Base-by-base conservation (phyloP, 148 eudicot species). In the Rhododendron ferrugineum region DNA sequence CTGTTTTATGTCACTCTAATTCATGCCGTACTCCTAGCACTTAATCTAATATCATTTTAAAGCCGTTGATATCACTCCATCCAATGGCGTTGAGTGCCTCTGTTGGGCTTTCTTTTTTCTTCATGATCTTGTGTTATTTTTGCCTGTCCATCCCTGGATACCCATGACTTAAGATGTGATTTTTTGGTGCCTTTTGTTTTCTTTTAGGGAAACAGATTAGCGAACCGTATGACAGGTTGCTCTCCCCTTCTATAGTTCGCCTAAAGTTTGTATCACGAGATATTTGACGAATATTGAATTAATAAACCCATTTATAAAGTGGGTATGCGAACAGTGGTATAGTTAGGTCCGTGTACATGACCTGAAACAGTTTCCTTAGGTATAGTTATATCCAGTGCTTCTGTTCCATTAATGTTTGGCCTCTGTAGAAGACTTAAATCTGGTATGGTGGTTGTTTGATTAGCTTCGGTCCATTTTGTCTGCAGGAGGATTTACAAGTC, bases 401-500 rank as follows among this genome's bases (percentile, higher is more conserved):
- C 23, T 5, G n/a, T 82, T 66, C 47, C 32, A 44, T 44, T 77
- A 3, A 44, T n/a, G 37, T 40, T 42, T 44, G 64, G 75, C 56
- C 52, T 82, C 54, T 82, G 16, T 16, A 18, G 44, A 8, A 26
- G 58, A 74, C 78, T 74, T 28, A 13, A 56, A 76, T 52, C 79
- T 22, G 2, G 5, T 34, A 66, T 44, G 77, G 16, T 5, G 46
- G 15, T 78, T 11, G 62, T 70, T 70, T 40, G 79, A 58, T 62
- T 84, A 56, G 28, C 47, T 82, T 72, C 58, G 64, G 46, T 32
- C 81, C 28, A 58, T 47, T 86, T 11, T 85, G 40, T 62, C 81
- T 90, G 84, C 88, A 96, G 99, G 91, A 95, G 97, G 92, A 90
- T 83, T 20, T 94, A 90, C 91, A 95, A 92, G 91, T 85, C 87